Evolutionary conservation across 306 rosid species (phyloP).

Genomic region (Trifolium dubium): DNA sequence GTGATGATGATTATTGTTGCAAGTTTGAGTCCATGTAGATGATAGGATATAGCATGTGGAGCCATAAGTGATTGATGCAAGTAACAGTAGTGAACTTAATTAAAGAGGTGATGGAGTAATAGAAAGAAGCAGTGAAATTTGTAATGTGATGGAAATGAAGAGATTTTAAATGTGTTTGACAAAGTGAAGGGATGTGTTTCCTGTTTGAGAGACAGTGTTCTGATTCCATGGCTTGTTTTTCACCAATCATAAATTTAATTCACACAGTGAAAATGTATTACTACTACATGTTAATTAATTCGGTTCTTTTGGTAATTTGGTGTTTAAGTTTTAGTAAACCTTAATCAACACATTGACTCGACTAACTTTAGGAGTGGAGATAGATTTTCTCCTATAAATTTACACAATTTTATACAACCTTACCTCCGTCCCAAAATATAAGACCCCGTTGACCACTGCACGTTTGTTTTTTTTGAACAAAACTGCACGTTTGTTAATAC

Average conservation of each 20-base stretch:
- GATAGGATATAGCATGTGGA: constrained; percentile 44
- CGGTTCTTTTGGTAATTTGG: constrained; percentile 52
- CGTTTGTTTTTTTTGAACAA: too few relatives aligned
- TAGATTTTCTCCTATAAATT: too few relatives aligned
- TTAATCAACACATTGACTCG: too few relatives aligned
- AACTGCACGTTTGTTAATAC: too few relatives aligned
- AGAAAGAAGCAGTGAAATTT: constrained; percentile 16
- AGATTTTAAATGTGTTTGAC: constrained; percentile 36
- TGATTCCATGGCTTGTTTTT: constrained; percentile 52
- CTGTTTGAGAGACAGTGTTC: constrained; percentile 55
- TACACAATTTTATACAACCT: too few relatives aligned
- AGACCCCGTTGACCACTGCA: too few relatives aligned
- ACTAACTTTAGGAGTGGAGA: too few relatives aligned
- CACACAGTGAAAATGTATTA: constrained; percentile 39
- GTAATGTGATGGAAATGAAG: constrained; percentile 19
- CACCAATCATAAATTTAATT: constrained; percentile 50
- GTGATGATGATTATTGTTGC: constrained; percentile 50
- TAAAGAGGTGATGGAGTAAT: constrained; percentile 31
- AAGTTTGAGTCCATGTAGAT: constrained; percentile 46
- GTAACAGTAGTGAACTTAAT: constrained; percentile 50
- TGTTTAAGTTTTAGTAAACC: too few relatives aligned
- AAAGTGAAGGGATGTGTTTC: constrained; percentile 57
- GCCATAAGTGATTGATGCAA: constrained; percentile 56
- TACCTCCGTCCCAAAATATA: too few relatives aligned
- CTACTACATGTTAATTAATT: background rate